Evolutionary conservation across 2,329 filamentous ascomycete genomes (phyloP).

Genomic region (Hypoxylon sp.): DNA sequence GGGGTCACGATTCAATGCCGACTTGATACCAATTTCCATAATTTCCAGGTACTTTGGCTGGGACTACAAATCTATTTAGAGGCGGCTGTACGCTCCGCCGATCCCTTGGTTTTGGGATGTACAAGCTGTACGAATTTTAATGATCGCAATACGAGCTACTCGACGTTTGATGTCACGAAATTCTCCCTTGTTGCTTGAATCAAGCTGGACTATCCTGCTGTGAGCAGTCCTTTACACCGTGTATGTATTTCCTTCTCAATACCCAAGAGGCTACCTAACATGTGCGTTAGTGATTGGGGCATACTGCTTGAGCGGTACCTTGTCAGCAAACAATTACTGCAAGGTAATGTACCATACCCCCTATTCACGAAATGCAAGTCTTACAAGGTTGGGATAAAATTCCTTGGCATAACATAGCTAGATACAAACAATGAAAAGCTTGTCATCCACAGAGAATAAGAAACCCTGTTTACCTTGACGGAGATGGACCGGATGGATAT

Average conservation of each 20-base stretch:
- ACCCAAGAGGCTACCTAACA: too few species aligned
- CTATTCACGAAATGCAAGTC: background rate
- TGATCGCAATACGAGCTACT: slow-evolving; percentile 9
- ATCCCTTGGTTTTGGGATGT: background rate
- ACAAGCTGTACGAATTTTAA: slow-evolving; percentile 13
- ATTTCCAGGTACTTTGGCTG: slow-evolving; percentile 9
- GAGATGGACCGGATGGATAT: background rate
- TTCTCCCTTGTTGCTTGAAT: background rate
- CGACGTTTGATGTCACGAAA: background rate
- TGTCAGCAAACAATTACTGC: background rate
- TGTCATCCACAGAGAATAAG: background rate
- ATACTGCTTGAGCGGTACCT: background rate
- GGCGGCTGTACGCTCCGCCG: slow-evolving; percentile 1
- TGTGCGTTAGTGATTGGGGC: background rate
- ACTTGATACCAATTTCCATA: slow-evolving; percentile 29
- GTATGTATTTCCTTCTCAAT: background rate
- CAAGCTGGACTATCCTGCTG: background rate
- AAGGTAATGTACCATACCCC: background rate
- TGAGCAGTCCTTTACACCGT: background rate
- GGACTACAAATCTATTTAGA: slow-evolving; percentile 19
- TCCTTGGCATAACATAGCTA: background rate
- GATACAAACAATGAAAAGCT: background rate
- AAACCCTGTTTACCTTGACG: background rate
- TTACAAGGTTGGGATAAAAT: background rate
- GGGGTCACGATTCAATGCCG: slow-evolving; percentile 16